phyloP scores from a whole-genome alignment of 352 stramenopile genomes.

The Globisporangium abappressorium region DNA sequence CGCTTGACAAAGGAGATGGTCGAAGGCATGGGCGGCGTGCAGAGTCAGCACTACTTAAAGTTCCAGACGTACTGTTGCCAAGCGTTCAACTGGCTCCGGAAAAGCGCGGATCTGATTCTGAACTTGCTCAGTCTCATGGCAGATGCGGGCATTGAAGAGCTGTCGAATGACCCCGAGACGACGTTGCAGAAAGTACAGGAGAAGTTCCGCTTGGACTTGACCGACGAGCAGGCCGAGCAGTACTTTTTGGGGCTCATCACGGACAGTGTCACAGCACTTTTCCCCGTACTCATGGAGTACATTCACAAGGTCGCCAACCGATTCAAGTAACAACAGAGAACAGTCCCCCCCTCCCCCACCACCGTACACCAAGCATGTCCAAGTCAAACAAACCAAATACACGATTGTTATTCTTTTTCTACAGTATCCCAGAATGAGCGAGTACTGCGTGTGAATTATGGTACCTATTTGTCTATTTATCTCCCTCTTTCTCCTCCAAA shows the following conservation, averaged over 20 bases:
- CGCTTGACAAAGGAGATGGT: slow-evolving; percentile 98
- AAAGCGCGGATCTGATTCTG: slow-evolving; percentile 97
- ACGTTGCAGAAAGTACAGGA: slow-evolving; percentile 92
- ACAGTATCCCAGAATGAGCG: neutral
- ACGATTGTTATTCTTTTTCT: slow-evolving; percentile 13
- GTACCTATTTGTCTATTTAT: neutral
- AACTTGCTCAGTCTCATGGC: slow-evolving; percentile 99
- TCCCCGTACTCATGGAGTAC: slow-evolving; percentile 85
- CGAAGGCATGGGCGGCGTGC: slow-evolving; percentile 93
- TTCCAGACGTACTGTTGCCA: slow-evolving; percentile 95
- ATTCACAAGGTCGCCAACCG: slow-evolving; percentile 84
- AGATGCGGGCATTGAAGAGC: slow-evolving; percentile 96
- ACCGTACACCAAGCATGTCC: neutral
- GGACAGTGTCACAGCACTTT: slow-evolving; percentile 92
- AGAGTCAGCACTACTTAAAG: slow-evolving; percentile 89
- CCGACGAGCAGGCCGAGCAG: slow-evolving; percentile 96
- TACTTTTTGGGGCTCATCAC: slow-evolving; percentile 97
- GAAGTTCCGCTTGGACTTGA: slow-evolving; percentile 96
- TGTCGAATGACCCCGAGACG: slow-evolving; percentile 83
- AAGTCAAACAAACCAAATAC: neutral
- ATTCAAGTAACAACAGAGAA: slow-evolving; percentile 37
- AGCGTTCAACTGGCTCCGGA: slow-evolving; percentile 93
- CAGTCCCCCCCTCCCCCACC: too few relatives aligned
- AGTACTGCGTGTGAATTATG: neutral
- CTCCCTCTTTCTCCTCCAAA: slow-evolving; percentile 11